Percentiles rank a stretch among this genome's conserved stretches.
Evolutionary conservation across 495 filamentous ascomycete species (phyloP).

Genomic region (Talaromyces wortmannii): DNA sequence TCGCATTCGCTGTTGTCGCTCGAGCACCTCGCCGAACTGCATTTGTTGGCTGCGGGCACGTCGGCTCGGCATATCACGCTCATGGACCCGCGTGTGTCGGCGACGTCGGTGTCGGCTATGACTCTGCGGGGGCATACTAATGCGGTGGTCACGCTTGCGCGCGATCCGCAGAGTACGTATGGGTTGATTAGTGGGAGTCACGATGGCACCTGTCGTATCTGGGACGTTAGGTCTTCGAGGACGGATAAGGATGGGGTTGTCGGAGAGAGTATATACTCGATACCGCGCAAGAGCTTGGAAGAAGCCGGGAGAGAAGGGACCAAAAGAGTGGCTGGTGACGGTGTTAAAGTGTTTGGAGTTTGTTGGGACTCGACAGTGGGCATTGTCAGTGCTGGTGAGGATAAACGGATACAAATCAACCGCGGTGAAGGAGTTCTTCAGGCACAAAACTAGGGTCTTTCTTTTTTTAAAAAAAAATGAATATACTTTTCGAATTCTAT

Average conservation of each 20-base stretch:
- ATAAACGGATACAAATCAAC: constrained; percentile 90
- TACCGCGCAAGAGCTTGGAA: constrained; percentile 63
- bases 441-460: background rate
- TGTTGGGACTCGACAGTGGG: constrained; percentile 78
- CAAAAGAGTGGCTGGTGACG: constrained; percentile 59
- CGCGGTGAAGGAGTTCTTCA: constrained; percentile 45
- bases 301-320: constrained; percentile 42
- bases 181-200: constrained; percentile 75
- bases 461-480: background rate
- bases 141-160: constrained; percentile 63
- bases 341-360: constrained; percentile 85
- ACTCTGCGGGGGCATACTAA: constrained; percentile 88
- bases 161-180: constrained; percentile 67
- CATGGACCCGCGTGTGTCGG: constrained; percentile 75
- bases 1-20: constrained; percentile 76
- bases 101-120: constrained; percentile 68
- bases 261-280: constrained; percentile 72
- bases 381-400: constrained; percentile 88
- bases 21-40: constrained; percentile 55
- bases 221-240: constrained; percentile 78
- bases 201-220: constrained; percentile 85
- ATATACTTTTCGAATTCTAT: background rate
- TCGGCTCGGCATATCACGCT: constrained; percentile 82
- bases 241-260: constrained; percentile 61
- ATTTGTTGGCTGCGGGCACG: constrained; percentile 77